Base-by-base conservation (phyloP, 2,329 filamentous ascomycete species). In the Colletotrichum lini region DNA sequence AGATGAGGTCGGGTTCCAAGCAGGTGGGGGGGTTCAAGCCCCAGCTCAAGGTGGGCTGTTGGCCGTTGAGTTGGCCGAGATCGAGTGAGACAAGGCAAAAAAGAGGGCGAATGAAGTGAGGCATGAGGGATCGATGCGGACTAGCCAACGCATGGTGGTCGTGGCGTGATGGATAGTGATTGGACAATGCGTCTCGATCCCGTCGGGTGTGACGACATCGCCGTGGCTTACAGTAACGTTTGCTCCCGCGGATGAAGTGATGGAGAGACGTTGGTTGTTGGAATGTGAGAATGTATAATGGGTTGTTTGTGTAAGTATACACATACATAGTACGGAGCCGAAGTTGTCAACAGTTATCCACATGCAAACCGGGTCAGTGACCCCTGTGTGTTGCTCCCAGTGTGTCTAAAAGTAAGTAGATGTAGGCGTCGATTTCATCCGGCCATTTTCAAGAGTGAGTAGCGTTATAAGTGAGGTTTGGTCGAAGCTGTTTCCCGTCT, bases 181-280 rank as follows among this genome's bases (percentile, higher is more conserved):
- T 68, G 65, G 68, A 44, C 53, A 64, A 59, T 68, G 52, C 58
- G 38, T 30, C 40, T 38, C 12, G 50, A 45, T 57, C 26, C 47
- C 40, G n/a, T 26, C 47, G 21, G 58, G 47, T 68, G 69, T 64
- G 47, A 71, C 69, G 47, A 71, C 69, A 44, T n/a, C 35, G 49
- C 38, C 10, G 35, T 40, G 45, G 53, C 42, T 35, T 35, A 44
- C 13, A 38, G n/a, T 18, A 38, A 52, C 8, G 50, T 7, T 8
- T 42, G 16, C n/a, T 57, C 30, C 44, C 12, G 23, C 18, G 18
- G 10, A 13, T 35, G 12, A 16, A 18, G 16, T 13, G 12, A 3
- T 40, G 12, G 13, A 4, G 40, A n/a, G 12, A 26, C 16, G 16
- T 21, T 61, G n/a, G 50, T 35, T 35, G 30, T 8, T 35, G 30